Evolutionary conservation across 768 basidiomycete genomes (phyloP).

Genomic region (Boletales sp.): DNA sequence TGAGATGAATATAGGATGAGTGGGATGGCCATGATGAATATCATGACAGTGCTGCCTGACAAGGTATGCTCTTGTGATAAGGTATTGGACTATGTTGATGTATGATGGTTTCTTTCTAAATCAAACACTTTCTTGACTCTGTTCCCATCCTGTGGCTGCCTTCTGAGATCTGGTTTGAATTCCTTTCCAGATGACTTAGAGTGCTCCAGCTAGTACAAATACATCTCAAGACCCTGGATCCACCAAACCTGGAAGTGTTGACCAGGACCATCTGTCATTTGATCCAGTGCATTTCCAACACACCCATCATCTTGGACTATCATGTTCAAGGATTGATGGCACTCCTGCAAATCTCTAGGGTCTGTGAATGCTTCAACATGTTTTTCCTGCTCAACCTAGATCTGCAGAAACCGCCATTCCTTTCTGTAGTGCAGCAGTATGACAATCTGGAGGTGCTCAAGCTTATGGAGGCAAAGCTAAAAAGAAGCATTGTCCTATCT

Average conservation of each 20-base stretch:
- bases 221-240: not conserved
- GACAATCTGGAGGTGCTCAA: not conserved
- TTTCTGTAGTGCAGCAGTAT: not conserved
- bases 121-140: not conserved
- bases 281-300: conserved; percentile 1
- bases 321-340: conserved; percentile 1
- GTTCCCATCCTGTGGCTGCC: conserved; percentile 6
- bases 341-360: not conserved
- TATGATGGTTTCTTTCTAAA: not conserved
- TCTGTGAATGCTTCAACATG: not conserved
- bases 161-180: conserved; percentile 2
- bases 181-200: not conserved
- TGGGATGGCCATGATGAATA: not conserved
- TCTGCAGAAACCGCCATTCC: not conserved
- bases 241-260: conserved; percentile 7
- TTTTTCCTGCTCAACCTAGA: conserved; percentile 1
- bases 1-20: conserved; percentile 5
- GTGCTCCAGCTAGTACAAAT: conserved; percentile 6
- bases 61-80: not conserved
- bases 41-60: not conserved
- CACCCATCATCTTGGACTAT: conserved; percentile 3
- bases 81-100: too few species aligned
- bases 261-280: conserved; percentile 8
- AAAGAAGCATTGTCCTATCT: too few species aligned
- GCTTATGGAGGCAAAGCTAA: too few species aligned